Evolutionary conservation across 768 basidiomycete species (phyloP), one percentile per base, ranked within the genome.

Genomic region (Lactifluus piperatus): DNA sequence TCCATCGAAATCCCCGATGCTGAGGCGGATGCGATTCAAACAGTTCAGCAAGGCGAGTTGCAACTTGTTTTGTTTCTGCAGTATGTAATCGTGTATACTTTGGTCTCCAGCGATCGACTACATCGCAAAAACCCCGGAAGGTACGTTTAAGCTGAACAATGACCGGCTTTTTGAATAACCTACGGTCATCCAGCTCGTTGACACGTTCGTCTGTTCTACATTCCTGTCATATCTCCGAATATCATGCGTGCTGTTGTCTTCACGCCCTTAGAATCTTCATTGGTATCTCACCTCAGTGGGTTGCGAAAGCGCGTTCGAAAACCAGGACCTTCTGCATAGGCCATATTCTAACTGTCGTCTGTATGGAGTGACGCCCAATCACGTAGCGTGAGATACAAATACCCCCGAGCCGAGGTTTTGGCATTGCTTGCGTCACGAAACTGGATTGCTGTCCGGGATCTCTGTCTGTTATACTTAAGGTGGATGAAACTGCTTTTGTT

Each of bases 1-100:
- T 79, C 82, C 29, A 94, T 99, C 70, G 97, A 98, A 74, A 99
- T 99, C 68, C 95, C 97, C 16, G 97, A 99, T 68, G 85, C 81
- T 37, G 97, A 99, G 72, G 95, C 94, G 10, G 95, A 97, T 72
- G 85, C 85, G 67, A 97, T 98, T 70, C 85, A 84, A 68, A 93
- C 91, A 7, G 90, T 98, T 54, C 81, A 83, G 65, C 88, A 97
- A 73, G 95, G 94, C 94, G 68, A 56, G 81, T 70, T 36, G 45
- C 44, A 30, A 58, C 50, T 56, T 39, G 57, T 48, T 51, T 54
- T 58, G 56, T 54, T 56, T 68, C 54, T 62, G 47, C 66, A 51
- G 32, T 20, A 20, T 24, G 13, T 44, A 20, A 10, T 44, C 14
- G 52, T 36, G 9, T 46, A 32, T 22, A 39, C 51, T 24, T 53